Conservation (phyloP, 108 stramenopile species). For the Bacterosira constricta region DNA sequence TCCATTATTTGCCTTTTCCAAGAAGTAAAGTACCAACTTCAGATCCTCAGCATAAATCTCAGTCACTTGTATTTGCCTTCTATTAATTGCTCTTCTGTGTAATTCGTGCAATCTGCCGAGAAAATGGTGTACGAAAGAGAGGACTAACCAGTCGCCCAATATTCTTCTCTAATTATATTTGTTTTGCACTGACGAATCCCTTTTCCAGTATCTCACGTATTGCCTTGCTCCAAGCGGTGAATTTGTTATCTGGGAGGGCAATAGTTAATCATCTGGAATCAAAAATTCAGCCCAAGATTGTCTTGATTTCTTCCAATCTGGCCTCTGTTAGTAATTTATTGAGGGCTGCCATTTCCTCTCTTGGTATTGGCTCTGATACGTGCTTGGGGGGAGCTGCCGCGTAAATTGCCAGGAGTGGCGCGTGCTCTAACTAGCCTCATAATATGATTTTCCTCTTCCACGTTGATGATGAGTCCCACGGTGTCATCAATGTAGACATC, state of each 20-base stretch:
- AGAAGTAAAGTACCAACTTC: not conserved
- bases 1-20: constrained; percentile 4
- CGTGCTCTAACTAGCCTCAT: constrained; percentile 21
- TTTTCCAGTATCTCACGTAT: not conserved
- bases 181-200: not conserved
- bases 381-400: not conserved
- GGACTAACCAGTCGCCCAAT: constrained; percentile 7
- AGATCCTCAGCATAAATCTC: not conserved
- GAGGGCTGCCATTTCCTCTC: constrained; percentile 18
- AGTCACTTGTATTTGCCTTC: not conserved
- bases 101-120: constrained; percentile 9
- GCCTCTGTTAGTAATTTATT: constrained; percentile 19
- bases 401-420: constrained; percentile 14
- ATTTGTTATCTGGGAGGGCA: constrained; percentile 26
- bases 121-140: constrained; percentile 20
- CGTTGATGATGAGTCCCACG: constrained; percentile 2
- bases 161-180: constrained; percentile 18
- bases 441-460: too few species aligned
- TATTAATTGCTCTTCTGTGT: not conserved
- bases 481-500: constrained; percentile 42
- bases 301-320: constrained; percentile 17
- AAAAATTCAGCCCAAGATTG: constrained; percentile 16
- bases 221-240: constrained; percentile 13
- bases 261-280: constrained; percentile 11
- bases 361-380: constrained; percentile 18